Percentiles rank a stretch among this genome's conserved stretches.
Conservation (phyloP, 768 basidiomycete species). For the Suillus occidentalis region DNA sequence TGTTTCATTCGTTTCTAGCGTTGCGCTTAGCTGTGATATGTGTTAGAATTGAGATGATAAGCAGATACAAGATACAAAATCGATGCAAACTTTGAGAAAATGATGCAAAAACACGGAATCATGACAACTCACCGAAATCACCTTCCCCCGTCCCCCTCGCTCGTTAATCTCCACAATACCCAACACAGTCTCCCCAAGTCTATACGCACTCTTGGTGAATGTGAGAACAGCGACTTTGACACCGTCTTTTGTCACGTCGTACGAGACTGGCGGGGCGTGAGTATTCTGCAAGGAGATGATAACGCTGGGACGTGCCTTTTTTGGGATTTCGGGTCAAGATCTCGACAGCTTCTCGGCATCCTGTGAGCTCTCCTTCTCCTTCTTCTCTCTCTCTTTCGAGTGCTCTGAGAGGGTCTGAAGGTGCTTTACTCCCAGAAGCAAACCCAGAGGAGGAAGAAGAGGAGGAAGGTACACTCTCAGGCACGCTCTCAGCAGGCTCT, state of each 20-base stretch:
- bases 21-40: constrained; percentile 72
- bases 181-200: constrained; percentile 88
- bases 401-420: not conserved
- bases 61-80: constrained; percentile 4
- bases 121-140: constrained; percentile 67
- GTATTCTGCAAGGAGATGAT: not conserved
- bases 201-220: constrained; percentile 86
- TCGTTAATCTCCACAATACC: constrained; percentile 90
- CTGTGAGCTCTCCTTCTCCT: constrained; percentile 46
- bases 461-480: constrained; percentile 12
- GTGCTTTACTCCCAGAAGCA: not conserved
- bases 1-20: constrained; percentile 86
- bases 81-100: not conserved
- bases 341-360: constrained; percentile 86
- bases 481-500: constrained; percentile 25
- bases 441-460: not conserved
- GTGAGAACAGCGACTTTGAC: constrained; percentile 88
- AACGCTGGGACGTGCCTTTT: constrained; percentile 58
- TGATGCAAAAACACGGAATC: not conserved
- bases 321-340: constrained; percentile 85
- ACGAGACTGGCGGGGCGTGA: constrained; percentile 59
- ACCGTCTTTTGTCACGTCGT: constrained; percentile 94
- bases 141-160: constrained; percentile 63
- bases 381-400: constrained; percentile 26
- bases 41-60: not conserved